Percentiles rank a stretch among this genome's conserved stretches.
phyloP scores from a whole-genome alignment of 2,329 filamentous ascomycete genomes.

The Aspergillus novofumigatus region DNA sequence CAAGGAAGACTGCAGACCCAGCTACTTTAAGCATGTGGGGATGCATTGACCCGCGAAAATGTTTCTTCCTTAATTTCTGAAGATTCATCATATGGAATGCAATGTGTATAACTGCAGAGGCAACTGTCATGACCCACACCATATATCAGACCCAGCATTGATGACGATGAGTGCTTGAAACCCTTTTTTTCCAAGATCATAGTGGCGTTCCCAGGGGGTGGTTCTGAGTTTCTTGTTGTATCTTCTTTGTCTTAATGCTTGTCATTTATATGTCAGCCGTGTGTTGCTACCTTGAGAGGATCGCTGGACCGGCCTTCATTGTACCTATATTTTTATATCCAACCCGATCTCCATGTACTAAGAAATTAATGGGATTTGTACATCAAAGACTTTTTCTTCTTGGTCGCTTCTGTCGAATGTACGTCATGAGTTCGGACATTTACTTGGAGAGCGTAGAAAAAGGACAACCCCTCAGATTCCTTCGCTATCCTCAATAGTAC shows the following conservation, averaged over 20 bases:
- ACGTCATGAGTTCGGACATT: not conserved
- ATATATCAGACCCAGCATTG: slow-evolving; percentile 14
- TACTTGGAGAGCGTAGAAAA: not conserved
- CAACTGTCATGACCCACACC: slow-evolving; percentile 1
- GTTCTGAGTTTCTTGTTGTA: slow-evolving; percentile 4
- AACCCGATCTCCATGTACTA: slow-evolving; percentile 7
- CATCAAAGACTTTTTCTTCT: not conserved
- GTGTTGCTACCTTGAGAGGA: slow-evolving; percentile 11
- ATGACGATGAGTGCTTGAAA: slow-evolving; percentile 13
- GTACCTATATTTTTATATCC: slow-evolving; percentile 26
- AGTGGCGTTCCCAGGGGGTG: slow-evolving; percentile 17
- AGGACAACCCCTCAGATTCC: slow-evolving; percentile 12
- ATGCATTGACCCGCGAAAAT: slow-evolving; percentile 55
- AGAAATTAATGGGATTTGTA: slow-evolving; percentile 1
- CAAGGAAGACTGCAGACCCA: slow-evolving; percentile 88
- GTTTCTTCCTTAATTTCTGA: not conserved
- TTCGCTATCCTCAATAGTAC: slow-evolving; percentile 17
- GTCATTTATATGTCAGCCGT: slow-evolving; percentile 6
- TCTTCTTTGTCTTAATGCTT: slow-evolving; percentile 2
- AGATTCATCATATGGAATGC: not conserved
- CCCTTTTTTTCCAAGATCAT: slow-evolving; percentile 2
- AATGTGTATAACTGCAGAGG: not conserved
- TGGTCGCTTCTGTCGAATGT: not conserved
- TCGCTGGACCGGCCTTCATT: slow-evolving; percentile 20
- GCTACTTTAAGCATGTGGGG: slow-evolving; percentile 95